Evolutionary conservation across 768 basidiomycete species (phyloP), one percentile per base, ranked within the genome.

Genomic region (Tylopilus rubrobrunneus): DNA sequence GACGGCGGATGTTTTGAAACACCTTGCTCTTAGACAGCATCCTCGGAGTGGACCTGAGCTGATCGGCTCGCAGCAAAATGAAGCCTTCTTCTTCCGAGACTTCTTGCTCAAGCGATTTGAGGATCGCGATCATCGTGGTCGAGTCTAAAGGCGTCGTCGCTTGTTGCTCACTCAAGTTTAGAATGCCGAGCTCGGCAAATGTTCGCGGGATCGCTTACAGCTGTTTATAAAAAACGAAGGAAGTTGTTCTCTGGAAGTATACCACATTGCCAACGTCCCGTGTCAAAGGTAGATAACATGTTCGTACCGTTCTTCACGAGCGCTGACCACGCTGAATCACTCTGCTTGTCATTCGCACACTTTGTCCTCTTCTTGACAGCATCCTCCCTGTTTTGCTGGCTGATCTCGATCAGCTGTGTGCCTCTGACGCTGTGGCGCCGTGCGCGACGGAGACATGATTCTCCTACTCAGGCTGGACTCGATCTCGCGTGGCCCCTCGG

Each of bases 141-240:
- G 47, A 56, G 64, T 55, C 37, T 64, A 62, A 59, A 54, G 58
- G 34, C 49, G 49, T 66, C 67, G 51, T 68, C 66, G 66, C 65
- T 69, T 67, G 62, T 48, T 51, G 42, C 34, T 23, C 51, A 39
- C 56, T 55, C 48, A 51, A 45, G 45, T 51, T 56, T 53, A 37
- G 53, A 60, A 61, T 45, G 43, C 63, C 63, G 66, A 52, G 2
- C 25, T 56, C 62, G 67, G 62, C 52, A 63, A 67, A 66, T 49
- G 58, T 59, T 67, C 66, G 66, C 66, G 66, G 66, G 66, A 67
- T 64, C 66, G 66, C 66, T 67, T 66, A 59, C 29, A 23, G 0
- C 45, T 4, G 23, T 39, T 51, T 58, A 45, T 34, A 7, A 14
- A 40, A 53, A 41, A 48, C 51, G 36, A 34, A 43, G 40, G 10